phyloP scores from a whole-genome alignment of 805 yeast genomes.

The Lachancea mirantina region DNA sequence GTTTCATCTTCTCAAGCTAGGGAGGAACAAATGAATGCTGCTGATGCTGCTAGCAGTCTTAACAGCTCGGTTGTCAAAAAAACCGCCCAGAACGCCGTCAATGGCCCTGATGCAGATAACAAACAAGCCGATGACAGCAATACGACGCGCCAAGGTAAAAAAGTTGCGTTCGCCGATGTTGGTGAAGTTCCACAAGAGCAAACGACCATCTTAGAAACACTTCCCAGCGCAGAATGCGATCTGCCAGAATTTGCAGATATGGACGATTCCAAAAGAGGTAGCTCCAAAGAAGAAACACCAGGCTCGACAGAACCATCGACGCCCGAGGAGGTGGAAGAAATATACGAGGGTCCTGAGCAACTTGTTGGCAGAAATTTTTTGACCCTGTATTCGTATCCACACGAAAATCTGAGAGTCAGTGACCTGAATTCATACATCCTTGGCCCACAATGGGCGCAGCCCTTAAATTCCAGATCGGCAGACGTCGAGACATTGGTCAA shows the following conservation, averaged over 20 bases:
- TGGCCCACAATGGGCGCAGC: conserved; percentile 50
- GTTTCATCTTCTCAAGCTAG: too few species aligned
- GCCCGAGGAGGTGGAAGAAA: conserved; percentile 10
- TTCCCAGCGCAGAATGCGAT: not conserved
- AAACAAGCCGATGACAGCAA: too few species aligned
- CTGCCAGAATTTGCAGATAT: conserved; percentile 2
- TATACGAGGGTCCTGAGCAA: conserved; percentile 65
- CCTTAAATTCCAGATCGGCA: conserved; percentile 46
- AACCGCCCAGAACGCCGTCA: too few species aligned
- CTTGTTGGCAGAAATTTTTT: conserved; percentile 49
- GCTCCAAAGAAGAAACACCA: not conserved
- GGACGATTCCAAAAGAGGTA: conserved; percentile 2
- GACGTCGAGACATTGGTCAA: conserved; percentile 45
- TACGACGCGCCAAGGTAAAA: too few species aligned
- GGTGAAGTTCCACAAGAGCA: too few species aligned
- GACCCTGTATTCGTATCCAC: conserved; percentile 39
- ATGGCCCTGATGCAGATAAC: too few species aligned
- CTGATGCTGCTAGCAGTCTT: too few species aligned
- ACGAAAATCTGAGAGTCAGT: conserved; percentile 10
- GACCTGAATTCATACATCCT: conserved; percentile 35
- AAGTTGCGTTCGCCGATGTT: too few species aligned
- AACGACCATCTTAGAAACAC: not conserved
- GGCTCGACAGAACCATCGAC: conserved; percentile 11
- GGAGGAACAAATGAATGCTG: too few species aligned
- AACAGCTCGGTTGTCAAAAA: too few species aligned